Evolutionary conservation across 2,329 filamentous ascomycete genomes (phyloP), one percentile per base, ranked within the genome.

Genomic region (Fusarium liriodendri): DNA sequence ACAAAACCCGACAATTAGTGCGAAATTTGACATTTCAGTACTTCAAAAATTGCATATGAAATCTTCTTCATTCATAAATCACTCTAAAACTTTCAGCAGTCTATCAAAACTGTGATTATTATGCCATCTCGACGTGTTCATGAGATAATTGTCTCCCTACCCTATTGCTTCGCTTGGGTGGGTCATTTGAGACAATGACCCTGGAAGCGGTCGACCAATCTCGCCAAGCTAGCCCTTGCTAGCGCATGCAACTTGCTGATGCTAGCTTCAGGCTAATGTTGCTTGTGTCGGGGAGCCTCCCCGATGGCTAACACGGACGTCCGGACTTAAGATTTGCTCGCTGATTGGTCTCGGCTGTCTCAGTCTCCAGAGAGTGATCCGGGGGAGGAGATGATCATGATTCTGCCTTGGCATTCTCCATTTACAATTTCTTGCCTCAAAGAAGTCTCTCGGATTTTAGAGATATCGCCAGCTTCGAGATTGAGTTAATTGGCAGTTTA

Each of bases 181-280:
- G 42, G 22, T 47, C 22, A 25, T 7, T 18, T 18, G 4, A 2
- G 2, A 9, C 14, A 5, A 5, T 7, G 14, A 47, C 22, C 42
- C 22, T 7, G 22, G 42, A 50, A 50, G 2, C 25, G 2, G 45
- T 11, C n/a, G 9, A 5, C 45, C 25, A 50, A 50, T 50, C 45
- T 50, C 16, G 45, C 45, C 25, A 50, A 27, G 25, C n/a, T 11
- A 4, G n/a, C 25, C 45, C 45, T 59, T 4, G 33, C 33, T 59
- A 40, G 55, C 7, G 20, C 22, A 59, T 59, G 55, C 33, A 59
- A 59, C 55, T 22, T 40, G 55, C 55, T 59, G 55, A 59, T 33
- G 27, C 14, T 27, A 50, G 25, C 45, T n/a, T 5, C 25, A 27
- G 16, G 2, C 45, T 27, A n/a, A 29, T 9, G 45, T 50, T 27